Evolutionary conservation across 2,329 filamentous ascomycete genomes (phyloP).

Genomic region (Fusarium beomiforme): DNA sequence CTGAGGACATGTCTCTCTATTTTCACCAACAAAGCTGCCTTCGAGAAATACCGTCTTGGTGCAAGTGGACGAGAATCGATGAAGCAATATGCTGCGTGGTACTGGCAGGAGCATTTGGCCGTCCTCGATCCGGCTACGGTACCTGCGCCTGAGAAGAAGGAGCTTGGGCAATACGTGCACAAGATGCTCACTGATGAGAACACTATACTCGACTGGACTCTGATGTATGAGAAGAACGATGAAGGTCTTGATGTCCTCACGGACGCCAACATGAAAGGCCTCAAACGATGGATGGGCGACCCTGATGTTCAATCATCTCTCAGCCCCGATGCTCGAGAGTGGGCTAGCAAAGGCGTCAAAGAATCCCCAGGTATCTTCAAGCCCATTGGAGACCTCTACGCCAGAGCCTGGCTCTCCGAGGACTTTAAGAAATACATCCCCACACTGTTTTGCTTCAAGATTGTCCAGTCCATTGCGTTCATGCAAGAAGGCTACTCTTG

Average conservation of each 20-base stretch:
- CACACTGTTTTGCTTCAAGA: conserved; percentile 55
- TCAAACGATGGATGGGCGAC: conserved; percentile 51
- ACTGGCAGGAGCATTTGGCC: conserved; percentile 56
- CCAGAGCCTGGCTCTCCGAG: conserved; percentile 51
- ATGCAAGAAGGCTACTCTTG: conserved; percentile 52
- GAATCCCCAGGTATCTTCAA: conserved; percentile 48
- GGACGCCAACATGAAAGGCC: conserved; percentile 50
- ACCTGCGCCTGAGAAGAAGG: conserved; percentile 44
- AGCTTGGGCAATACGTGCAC: conserved; percentile 48
- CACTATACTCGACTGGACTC: conserved; percentile 53
- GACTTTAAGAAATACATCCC: conserved; percentile 51
- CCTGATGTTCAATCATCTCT: conserved; percentile 46
- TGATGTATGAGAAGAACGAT: conserved; percentile 52
- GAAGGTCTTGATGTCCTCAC: conserved; percentile 55
- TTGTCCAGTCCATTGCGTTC: conserved; percentile 54
- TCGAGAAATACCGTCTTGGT: conserved; percentile 42
- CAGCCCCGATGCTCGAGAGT: conserved; percentile 43
- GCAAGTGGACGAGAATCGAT: conserved; percentile 44
- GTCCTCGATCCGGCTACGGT: conserved; percentile 46
- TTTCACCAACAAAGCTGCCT: conserved; percentile 49
- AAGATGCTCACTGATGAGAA: conserved; percentile 51
- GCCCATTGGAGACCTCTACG: conserved; percentile 52
- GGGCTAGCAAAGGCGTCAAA: conserved; percentile 42
- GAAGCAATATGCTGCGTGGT: conserved; percentile 56
- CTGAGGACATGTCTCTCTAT: conserved; percentile 52